Evolutionary conservation across 441 rosid species (phyloP).

Genomic region (Euphorbia schlechtendalii): DNA sequence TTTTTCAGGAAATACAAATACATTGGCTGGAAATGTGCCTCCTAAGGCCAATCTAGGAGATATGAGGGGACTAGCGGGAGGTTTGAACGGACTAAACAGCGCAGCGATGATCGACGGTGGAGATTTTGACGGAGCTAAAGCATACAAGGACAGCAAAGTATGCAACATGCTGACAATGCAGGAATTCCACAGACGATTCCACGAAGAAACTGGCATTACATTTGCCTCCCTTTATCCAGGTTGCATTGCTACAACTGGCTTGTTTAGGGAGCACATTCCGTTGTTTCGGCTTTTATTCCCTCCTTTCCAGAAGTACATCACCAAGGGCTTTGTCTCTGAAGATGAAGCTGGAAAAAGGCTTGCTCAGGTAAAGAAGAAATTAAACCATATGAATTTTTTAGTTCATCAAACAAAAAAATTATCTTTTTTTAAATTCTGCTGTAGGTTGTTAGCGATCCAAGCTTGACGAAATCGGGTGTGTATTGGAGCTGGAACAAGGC

Average conservation of each 20-base stretch:
- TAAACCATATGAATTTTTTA: neutral
- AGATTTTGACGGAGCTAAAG: slow-evolving; percentile 58
- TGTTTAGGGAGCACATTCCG: slow-evolving; percentile 69
- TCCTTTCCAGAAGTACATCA: slow-evolving; percentile 64
- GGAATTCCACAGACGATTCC: slow-evolving; percentile 60
- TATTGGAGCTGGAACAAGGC: slow-evolving; percentile 74
- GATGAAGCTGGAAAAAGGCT: slow-evolving; percentile 57
- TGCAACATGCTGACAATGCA: slow-evolving; percentile 72
- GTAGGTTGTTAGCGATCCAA: slow-evolving; percentile 57
- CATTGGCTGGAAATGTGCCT: slow-evolving; percentile 62
- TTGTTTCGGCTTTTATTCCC: slow-evolving; percentile 57
- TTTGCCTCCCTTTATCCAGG: slow-evolving; percentile 67
- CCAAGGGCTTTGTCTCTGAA: slow-evolving; percentile 60
- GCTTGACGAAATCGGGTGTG: slow-evolving; percentile 57
- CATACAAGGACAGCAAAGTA: slow-evolving; percentile 72
- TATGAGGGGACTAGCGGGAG: slow-evolving; percentile 56
- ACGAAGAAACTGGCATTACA: slow-evolving; percentile 50
- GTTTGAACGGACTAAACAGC: slow-evolving; percentile 45
- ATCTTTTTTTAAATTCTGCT: neutral
- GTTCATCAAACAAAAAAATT: too few relatives aligned
- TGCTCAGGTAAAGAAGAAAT: slow-evolving; percentile 34
- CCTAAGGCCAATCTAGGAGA: slow-evolving; percentile 61
- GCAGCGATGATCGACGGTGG: slow-evolving; percentile 64
- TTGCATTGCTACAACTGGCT: slow-evolving; percentile 64
- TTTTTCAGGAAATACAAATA: slow-evolving; percentile 57